These are phyloP conservation scores for Rhamnella rubrinervis DNA, from an alignment of 331 rosid genomes.

Conservation along the genomic window DNA sequence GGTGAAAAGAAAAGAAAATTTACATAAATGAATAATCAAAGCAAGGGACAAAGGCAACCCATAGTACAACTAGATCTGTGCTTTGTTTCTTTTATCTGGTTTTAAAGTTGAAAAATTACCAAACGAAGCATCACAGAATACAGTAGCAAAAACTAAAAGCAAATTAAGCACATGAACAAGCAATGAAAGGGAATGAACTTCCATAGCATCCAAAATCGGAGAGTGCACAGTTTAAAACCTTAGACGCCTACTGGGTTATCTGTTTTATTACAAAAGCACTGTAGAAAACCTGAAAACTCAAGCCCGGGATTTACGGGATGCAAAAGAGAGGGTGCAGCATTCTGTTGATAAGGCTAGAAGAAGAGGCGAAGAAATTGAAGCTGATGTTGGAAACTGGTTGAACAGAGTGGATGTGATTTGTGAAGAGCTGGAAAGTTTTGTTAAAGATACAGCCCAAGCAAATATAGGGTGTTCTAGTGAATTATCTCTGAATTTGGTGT, in stretches of 20 bases:
- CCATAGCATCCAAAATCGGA: background rate
- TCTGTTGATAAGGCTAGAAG: background rate
- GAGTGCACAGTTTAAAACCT: background rate
- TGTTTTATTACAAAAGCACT: background rate
- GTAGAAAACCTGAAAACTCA: background rate
- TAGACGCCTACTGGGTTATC: background rate
- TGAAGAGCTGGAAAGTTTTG: background rate
- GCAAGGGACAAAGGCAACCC: no score
- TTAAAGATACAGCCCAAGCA: background rate
- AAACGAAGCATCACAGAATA: no score
- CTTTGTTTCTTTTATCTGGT: no score
- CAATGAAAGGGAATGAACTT: no score
- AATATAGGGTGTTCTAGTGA: background rate
- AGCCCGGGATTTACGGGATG: background rate
- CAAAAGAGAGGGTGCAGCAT: background rate
- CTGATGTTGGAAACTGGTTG: background rate
- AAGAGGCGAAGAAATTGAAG: background rate
- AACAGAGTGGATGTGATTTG: background rate
- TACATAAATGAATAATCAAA: no score
- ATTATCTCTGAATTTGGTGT: background rate
- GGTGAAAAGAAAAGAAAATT: no score
- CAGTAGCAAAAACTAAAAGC: no score
- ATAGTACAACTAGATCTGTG: no score
- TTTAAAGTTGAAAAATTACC: no score
- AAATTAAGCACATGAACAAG: no score